Percentiles rank a stretch among this genome's conserved stretches.
Conservation (phyloP, 805 yeast species). For the Pichia scutulata region DNA sequence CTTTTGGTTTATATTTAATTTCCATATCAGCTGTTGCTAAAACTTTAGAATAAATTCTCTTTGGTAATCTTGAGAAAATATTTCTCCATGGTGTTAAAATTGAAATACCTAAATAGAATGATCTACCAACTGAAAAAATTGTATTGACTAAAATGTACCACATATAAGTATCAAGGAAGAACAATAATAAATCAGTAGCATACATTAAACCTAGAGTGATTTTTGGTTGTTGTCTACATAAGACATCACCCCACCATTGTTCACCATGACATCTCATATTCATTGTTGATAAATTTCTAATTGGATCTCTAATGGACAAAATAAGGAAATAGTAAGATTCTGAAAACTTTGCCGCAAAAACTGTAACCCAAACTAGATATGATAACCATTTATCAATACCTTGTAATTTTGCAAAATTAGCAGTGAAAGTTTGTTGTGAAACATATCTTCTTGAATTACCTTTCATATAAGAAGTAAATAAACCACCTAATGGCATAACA, state of each 20-base stretch:
- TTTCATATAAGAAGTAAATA: slow-evolving; percentile 88
- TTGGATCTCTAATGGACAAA: slow-evolving; percentile 87
- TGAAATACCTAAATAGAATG: slow-evolving; percentile 97
- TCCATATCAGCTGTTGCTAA: slow-evolving; percentile 99
- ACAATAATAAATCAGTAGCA: slow-evolving; percentile 84
- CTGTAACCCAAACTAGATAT: slow-evolving; percentile 80
- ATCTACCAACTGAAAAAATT: slow-evolving; percentile 92
- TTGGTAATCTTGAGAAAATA: slow-evolving; percentile 94
- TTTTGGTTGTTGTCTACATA: slow-evolving; percentile 83
- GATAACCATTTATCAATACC: slow-evolving; percentile 97
- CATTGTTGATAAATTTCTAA: slow-evolving; percentile 78
- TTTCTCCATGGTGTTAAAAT: slow-evolving; percentile 99
- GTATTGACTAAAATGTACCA: slow-evolving; percentile 97
- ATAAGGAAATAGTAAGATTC: slow-evolving; percentile 94
- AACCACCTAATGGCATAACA: slow-evolving; percentile 93
- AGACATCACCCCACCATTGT: slow-evolving; percentile 66
- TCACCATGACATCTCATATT: slow-evolving; percentile 96
- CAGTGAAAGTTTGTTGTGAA: slow-evolving; percentile 93
- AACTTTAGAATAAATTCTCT: slow-evolving; percentile 96
- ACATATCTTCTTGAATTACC: slow-evolving; percentile 81
- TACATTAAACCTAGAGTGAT: slow-evolving; percentile 90
- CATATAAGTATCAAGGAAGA: slow-evolving; percentile 97
- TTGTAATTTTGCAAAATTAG: slow-evolving; percentile 68
- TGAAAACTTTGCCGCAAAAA: slow-evolving; percentile 77
- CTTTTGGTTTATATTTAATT: slow-evolving; percentile 97